A percentile compares a stretch with the other conserved stretches of the same genome.
phyloP scores from a whole-genome alignment of 208 protist genomes.

The Naegleria gruberi region DNA sequence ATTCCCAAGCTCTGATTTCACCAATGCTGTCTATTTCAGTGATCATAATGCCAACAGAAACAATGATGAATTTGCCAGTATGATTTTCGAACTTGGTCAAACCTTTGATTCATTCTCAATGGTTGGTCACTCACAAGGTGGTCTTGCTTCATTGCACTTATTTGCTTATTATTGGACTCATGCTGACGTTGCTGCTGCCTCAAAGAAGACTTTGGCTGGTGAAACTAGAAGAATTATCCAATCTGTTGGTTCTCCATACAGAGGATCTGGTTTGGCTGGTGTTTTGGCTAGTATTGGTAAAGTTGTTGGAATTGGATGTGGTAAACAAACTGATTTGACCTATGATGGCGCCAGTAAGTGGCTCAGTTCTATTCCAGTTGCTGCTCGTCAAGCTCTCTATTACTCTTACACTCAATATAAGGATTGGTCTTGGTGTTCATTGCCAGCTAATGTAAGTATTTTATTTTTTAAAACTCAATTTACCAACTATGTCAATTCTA shows the following conservation, averaged over 20 bases:
- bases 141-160: constrained; percentile 36
- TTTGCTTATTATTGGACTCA: constrained; percentile 35
- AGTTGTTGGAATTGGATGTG: constrained; percentile 8
- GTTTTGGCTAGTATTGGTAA: constrained; percentile 33
- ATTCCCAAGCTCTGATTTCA: constrained; percentile 25
- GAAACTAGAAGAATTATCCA: constrained; percentile 32
- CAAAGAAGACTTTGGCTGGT: too few relatives aligned
- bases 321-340: not conserved
- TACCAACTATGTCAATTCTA: too few relatives aligned
- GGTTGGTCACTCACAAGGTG: constrained; percentile 46
- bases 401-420: constrained; percentile 45
- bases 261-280: constrained; percentile 40
- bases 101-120: not conserved
- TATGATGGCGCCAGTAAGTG: constrained; percentile 25
- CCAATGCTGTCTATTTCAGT: constrained; percentile 25
- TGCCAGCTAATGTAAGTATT: constrained; percentile 22
- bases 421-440: constrained; percentile 24
- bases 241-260: constrained; percentile 43
- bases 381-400: constrained; percentile 24
- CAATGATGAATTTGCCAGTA: constrained; percentile 31
- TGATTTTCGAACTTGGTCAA: constrained; percentile 12
- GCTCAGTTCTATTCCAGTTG: constrained; percentile 26
- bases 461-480: too few relatives aligned
- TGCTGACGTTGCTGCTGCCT: not conserved
- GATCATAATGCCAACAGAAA: constrained; percentile 20